phyloP scores from a whole-genome alignment of 2,329 filamentous ascomycete species.

The Nemania sp. region DNA sequence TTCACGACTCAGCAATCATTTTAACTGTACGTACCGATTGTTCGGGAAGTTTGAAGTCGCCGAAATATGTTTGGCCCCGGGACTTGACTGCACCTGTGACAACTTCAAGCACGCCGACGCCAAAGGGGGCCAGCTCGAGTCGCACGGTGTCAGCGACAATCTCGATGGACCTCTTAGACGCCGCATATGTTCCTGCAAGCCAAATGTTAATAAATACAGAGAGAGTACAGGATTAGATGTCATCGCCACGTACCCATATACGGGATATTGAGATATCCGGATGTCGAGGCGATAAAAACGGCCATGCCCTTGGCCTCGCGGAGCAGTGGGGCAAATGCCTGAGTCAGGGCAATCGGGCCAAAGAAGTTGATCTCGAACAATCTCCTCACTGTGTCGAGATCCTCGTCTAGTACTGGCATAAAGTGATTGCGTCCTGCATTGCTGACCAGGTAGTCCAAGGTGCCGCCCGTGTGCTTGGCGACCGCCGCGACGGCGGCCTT shows the following conservation, averaged over 20 bases:
- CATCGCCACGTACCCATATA: conserved; percentile 29
- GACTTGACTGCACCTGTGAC: conserved; percentile 36
- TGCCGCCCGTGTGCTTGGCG: conserved; percentile 27
- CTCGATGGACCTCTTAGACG: conserved; percentile 38
- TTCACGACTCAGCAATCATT: neutral
- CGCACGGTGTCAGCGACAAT: conserved; percentile 36
- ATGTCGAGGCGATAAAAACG: conserved; percentile 35
- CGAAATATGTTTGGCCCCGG: conserved; percentile 37
- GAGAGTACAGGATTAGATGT: neutral
- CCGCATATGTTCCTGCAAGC: conserved; percentile 32
- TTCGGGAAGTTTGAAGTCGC: conserved; percentile 32
- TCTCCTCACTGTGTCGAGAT: conserved; percentile 27
- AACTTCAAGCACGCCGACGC: conserved; percentile 36
- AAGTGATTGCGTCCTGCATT: conserved; percentile 39
- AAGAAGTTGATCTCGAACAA: conserved; percentile 41
- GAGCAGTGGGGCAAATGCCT: conserved; percentile 37
- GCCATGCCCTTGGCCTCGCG: conserved; percentile 38
- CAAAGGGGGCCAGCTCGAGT: conserved; percentile 38
- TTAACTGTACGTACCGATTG: conserved; percentile 20
- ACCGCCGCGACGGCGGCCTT: conserved; percentile 31
- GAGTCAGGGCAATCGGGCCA: conserved; percentile 34
- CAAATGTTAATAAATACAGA: neutral
- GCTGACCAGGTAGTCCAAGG: conserved; percentile 34
- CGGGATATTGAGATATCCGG: conserved; percentile 35
- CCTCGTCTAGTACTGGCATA: conserved; percentile 36